A percentile compares a stretch with the other conserved stretches of the same genome.
These are phyloP conservation scores for Porogramme epimiltina DNA, from an alignment of 1,284 basidiomycete species.

Conservation along the genomic window DNA sequence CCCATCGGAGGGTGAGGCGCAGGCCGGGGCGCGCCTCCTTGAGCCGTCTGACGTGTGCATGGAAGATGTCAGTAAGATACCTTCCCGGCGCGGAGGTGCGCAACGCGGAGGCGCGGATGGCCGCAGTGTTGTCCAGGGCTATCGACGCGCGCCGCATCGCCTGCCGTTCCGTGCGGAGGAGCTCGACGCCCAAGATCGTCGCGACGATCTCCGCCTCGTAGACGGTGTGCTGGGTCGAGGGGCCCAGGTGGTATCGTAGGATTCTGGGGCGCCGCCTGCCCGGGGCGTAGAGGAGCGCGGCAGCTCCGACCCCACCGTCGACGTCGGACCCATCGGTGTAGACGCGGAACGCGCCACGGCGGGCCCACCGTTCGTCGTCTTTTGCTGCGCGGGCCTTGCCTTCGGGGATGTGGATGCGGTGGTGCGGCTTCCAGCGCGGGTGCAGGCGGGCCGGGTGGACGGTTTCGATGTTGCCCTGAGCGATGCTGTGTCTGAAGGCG, in stretches of 20 bases:
- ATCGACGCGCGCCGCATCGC: neutral
- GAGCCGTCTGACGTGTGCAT: neutral
- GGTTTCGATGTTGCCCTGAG: conserved; percentile 8
- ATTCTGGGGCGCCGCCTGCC: neutral
- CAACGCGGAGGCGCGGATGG: neutral
- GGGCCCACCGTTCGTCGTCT: neutral
- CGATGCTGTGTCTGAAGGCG: neutral
- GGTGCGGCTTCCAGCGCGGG: conserved; percentile 5
- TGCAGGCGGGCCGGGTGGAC: conserved; percentile 12
- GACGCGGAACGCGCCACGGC: neutral
- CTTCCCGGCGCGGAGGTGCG: neutral
- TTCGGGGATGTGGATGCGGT: neutral
- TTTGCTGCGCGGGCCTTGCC: conserved; percentile 2
- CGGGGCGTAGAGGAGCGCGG: neutral
- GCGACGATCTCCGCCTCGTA: neutral
- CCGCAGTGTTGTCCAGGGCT: neutral
- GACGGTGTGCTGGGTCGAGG: neutral
- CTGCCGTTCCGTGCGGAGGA: neutral
- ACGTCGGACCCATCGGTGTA: conserved; percentile 24
- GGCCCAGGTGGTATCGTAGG: neutral
- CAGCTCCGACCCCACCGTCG: conserved; percentile 5
- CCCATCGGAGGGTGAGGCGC: conserved; percentile 8
- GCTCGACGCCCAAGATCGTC: neutral
- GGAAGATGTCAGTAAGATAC: neutral
- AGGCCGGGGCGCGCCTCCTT: neutral